Evolutionary conservation across 2,329 filamentous ascomycete genomes (phyloP), one percentile per base, ranked within the genome.

Genomic region (Botryosphaeria dothidea): DNA sequence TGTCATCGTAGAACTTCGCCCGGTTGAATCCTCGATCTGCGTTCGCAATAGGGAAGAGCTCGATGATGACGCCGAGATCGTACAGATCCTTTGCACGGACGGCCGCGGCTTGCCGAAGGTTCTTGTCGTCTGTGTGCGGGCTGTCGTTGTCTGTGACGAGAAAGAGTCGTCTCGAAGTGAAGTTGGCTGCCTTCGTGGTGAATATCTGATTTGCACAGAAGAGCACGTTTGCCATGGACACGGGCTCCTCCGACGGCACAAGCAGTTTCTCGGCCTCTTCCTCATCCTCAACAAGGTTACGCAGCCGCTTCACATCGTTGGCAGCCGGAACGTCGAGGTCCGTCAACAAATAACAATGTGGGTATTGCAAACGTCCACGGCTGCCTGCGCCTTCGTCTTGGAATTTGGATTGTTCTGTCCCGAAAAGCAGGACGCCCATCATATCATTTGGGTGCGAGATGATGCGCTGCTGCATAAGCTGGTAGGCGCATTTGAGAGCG

Each of bases 161-260:
- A 78, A 99, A 99, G n/a, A 99, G 80, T 36, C 95, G 87, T 67
- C 94, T 85, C 5, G 94, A 98, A 3, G 92, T 90, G 76, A 98
- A 98, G 73, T 97, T 98, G 19, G 95, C 89, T 0, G 95, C 93
- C 75, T 91, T 96, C 3, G 92, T 97, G 1, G 93, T 97, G 75
- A 99, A 97, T 60, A 98, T 91, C 73, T 97, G 93, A 69, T 98
- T 98, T 41, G 93, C 94, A 71, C 93, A 96, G 74, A 97, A 97
- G 1, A 99, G 83, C 2, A 99, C 85, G 71, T 93, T 96, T 9
- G 92, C 88, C 89, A 99, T 96, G 36, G 89, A 88, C 0, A 91
- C 88, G 1, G 84, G 81, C 64, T 93, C 88, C 3, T 85, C 80
- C 0, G 91, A 86, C 1, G 93, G 89, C 5, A 84, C 83, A 38